Conservation (phyloP, 2,329 filamentous ascomycete species). For the Tympanopsis confertula region DNA sequence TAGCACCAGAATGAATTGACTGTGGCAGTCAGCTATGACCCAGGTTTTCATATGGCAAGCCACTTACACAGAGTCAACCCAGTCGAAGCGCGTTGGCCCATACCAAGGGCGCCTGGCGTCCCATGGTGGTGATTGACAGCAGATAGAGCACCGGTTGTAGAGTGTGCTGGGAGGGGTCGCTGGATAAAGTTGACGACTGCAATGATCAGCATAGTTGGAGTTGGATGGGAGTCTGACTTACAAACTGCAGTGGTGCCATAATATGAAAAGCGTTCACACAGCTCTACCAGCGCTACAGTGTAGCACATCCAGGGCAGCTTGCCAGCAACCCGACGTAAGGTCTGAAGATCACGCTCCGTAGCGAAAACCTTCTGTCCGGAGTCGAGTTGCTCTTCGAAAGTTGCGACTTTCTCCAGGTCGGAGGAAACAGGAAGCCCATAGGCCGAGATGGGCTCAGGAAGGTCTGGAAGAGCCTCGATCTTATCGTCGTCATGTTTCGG, state of each 20-base stretch:
- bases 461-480: no score
- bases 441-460: no score
- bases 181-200: constrained; percentile 39
- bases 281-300: constrained; percentile 50
- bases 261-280: constrained; percentile 54
- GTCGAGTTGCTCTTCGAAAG: constrained; percentile 11
- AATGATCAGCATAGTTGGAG: constrained; percentile 1
- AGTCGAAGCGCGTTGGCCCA: constrained; percentile 14
- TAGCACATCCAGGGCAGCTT: constrained; percentile 41
- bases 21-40: constrained; percentile 10
- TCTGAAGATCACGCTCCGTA: constrained; percentile 38
- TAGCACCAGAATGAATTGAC: constrained; percentile 8
- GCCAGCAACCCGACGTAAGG: constrained; percentile 38
- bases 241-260: constrained; percentile 51
- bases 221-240: constrained; percentile 17
- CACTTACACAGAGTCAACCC: constrained; percentile 15
- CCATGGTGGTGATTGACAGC: no score
- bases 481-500: no score
- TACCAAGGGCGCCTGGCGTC: constrained; percentile 7
- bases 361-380: no score
- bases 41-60: constrained; percentile 18
- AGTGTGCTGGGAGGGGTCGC: constrained; percentile 28
- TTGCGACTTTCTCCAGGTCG: no score
- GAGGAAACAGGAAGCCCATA: no score
- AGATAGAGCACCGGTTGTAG: constrained; percentile 29